Evolutionary conservation across 129 eudicot genomes (phyloP).

Genomic region (Centella asiatica): DNA sequence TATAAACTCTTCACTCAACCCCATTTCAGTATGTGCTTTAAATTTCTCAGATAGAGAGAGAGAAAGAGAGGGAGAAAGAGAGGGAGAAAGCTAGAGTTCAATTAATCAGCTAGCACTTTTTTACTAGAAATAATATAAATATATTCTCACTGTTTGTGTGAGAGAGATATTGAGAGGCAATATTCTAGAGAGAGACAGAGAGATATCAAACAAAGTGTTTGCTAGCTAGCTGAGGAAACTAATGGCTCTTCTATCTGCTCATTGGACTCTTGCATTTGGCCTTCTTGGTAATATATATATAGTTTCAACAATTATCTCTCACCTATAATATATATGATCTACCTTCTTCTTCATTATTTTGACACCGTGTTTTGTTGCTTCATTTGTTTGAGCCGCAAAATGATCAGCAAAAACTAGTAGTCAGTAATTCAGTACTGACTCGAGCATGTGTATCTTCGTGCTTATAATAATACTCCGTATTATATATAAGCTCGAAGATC

Average conservation of each 20-base stretch:
- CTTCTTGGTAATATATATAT: conserved; percentile 51
- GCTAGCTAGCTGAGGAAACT: not conserved
- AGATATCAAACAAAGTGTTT: not conserved
- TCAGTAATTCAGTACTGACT: too few relatives aligned
- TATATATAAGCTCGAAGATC: too few relatives aligned
- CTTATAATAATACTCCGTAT: too few relatives aligned
- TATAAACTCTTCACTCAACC: conserved; percentile 20
- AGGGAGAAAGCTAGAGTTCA: too few relatives aligned
- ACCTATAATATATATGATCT: too few relatives aligned
- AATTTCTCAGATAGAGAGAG: not conserved
- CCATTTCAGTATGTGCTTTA: conserved; percentile 5
- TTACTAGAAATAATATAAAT: not conserved
- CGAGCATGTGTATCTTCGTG: too few relatives aligned
- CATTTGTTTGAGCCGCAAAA: too few relatives aligned
- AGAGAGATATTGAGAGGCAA: not conserved
- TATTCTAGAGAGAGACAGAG: not conserved
- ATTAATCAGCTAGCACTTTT: conserved; percentile 7
- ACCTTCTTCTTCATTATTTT: too few relatives aligned
- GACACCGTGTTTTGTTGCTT: too few relatives aligned
- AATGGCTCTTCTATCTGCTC: conserved; percentile 31
- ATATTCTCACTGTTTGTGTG: not conserved
- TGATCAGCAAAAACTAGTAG: too few relatives aligned
- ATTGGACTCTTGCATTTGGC: conserved; percentile 65
- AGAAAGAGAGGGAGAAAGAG: not conserved
- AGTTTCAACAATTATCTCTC: conserved; percentile 2